These are phyloP conservation scores for Pythium vanterpoolii DNA, from an alignment of 352 stramenopile species.

Conservation along the genomic window DNA sequence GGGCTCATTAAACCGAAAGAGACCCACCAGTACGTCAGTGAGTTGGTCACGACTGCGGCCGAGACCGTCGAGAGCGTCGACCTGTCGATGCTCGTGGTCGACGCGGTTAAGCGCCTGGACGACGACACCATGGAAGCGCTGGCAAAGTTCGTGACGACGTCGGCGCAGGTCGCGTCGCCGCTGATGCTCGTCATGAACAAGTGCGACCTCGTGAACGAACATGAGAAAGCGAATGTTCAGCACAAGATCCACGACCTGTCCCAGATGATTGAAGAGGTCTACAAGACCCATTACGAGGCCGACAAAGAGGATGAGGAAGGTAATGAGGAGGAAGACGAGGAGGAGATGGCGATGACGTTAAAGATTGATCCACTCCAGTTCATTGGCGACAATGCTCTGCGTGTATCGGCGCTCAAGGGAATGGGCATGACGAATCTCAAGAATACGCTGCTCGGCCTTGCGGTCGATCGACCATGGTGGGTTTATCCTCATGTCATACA, in stretches of 20 bases:
- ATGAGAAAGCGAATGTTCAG: constrained; percentile 51
- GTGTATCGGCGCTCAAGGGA: constrained; percentile 76
- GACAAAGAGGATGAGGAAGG: constrained; percentile 44
- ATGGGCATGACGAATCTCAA: constrained; percentile 63
- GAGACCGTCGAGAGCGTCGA: constrained; percentile 83
- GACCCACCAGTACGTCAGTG: constrained; percentile 75
- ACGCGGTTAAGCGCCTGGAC: constrained; percentile 82
- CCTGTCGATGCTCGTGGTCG: constrained; percentile 81
- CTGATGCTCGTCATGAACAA: constrained; percentile 90
- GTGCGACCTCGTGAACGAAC: constrained; percentile 56
- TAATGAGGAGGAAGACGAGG: constrained; percentile 11
- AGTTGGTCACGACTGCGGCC: constrained; percentile 68
- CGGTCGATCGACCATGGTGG: constrained; percentile 63
- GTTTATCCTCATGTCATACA: no score
- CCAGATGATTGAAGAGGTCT: constrained; percentile 82
- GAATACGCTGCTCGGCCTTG: constrained; percentile 59
- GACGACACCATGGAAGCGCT: constrained; percentile 72
- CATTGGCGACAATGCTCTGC: constrained; percentile 69
- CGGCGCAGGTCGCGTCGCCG: constrained; percentile 64
- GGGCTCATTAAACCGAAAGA: constrained; percentile 88
- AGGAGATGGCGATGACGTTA: constrained; percentile 29
- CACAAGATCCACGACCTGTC: constrained; percentile 74
- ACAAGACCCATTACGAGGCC: constrained; percentile 55
- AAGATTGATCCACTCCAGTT: constrained; percentile 54
- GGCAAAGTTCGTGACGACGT: constrained; percentile 76